A percentile compares a stretch with the other conserved stretches of the same genome.
Conservation (phyloP, 2,329 filamentous ascomycete species). For the Talaromyces pinophilus region DNA sequence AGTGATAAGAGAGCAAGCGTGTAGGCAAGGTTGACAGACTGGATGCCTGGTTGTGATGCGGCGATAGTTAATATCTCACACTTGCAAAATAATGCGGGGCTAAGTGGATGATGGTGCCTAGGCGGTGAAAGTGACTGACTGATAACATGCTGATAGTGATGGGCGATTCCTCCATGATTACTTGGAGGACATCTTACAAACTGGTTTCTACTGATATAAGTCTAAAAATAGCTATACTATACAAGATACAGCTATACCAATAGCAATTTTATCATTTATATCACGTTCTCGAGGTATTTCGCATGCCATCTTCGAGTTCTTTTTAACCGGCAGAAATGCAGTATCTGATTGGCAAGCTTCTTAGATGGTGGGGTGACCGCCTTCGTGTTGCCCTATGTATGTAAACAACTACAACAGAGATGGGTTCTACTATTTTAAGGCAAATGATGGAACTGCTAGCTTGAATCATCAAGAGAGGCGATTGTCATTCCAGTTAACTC, state of each 20-base stretch:
- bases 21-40: neutral
- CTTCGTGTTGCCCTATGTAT: neutral
- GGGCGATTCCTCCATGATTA: neutral
- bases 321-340: slow-evolving; percentile 6
- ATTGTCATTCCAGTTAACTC: slow-evolving; percentile 5
- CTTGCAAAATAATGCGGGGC: slow-evolving; percentile 16
- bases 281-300: neutral
- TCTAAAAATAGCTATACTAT: neutral
- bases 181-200: neutral
- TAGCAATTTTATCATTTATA: neutral
- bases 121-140: slow-evolving; percentile 7
- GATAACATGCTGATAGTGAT: slow-evolving; percentile 4
- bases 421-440: neutral
- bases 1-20: neutral
- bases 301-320: neutral
- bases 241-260: neutral
- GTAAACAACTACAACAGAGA: neutral
- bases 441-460: neutral
- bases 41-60: neutral
- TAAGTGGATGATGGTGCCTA: neutral
- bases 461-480: neutral
- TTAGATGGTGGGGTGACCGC: slow-evolving; percentile 4
- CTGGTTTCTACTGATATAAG: no score
- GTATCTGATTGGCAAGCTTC: neutral
- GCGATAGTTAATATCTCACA: neutral